These are phyloP conservation scores for Skeletonema potamos DNA, from an alignment of 108 stramenopile species.

Conservation along the genomic window DNA sequence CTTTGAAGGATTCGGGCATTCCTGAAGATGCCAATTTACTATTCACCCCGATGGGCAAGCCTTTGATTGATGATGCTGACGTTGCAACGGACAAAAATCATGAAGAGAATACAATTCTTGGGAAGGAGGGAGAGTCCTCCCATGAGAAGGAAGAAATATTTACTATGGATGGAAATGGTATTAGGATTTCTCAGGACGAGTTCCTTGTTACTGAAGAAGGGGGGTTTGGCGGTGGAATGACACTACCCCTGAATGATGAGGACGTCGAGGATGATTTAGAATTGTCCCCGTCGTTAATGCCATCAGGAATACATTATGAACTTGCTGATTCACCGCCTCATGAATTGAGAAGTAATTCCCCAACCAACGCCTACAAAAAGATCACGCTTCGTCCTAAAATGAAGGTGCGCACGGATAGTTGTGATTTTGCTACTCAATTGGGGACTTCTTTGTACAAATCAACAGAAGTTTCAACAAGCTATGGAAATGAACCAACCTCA, in stretches of 20 bases:
- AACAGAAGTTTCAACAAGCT: not conserved
- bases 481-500: not conserved
- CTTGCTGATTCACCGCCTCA: not conserved
- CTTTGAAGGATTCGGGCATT: constrained; percentile 14
- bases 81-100: not conserved
- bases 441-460: not conserved
- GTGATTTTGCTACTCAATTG: not conserved
- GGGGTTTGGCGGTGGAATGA: not conserved
- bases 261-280: not conserved
- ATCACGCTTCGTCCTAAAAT: not conserved
- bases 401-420: not conserved
- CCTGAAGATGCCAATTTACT: constrained; percentile 15
- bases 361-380: not conserved
- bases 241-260: not conserved
- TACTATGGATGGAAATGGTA: not conserved
- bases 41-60: constrained; percentile 15
- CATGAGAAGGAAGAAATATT: not conserved
- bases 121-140: not conserved
- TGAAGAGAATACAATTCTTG: not conserved
- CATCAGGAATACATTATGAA: not conserved
- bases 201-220: not conserved
- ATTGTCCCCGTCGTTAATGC: not conserved
- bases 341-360: not conserved
- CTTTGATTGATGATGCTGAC: constrained; percentile 15
- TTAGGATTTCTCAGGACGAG: not conserved